Conservation (phyloP, 176 grass and related monocot species). For the barley (Hordeum vulgare) region DNA sequence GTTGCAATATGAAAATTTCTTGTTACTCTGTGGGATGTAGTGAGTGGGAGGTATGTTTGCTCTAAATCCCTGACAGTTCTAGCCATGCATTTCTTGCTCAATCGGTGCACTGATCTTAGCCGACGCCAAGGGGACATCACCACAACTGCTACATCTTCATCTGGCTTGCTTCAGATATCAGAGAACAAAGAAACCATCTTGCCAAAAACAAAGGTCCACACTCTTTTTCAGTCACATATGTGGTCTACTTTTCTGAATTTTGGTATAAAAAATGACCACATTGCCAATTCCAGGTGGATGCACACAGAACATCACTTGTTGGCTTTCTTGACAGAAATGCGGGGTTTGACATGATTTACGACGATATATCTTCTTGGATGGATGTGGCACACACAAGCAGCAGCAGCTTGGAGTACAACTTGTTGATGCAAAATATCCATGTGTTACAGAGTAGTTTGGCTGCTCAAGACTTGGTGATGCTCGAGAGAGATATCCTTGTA, state of each 20-base stretch:
- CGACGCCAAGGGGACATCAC: background rate
- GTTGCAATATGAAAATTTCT: background rate
- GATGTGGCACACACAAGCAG: conserved; percentile 15
- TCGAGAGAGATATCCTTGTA: conserved; percentile 60
- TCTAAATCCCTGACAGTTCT: conserved; percentile 18
- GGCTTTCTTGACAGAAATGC: background rate
- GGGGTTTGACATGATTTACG: conserved; percentile 7
- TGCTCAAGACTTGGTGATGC: conserved; percentile 30
- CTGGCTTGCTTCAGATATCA: conserved; percentile 24
- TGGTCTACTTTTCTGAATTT: background rate
- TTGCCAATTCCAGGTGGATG: conserved; percentile 24
- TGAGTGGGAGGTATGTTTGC: conserved; percentile 12
- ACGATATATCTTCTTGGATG: conserved; percentile 24
- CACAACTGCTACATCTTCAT: conserved; percentile 3
- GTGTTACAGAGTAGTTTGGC: conserved; percentile 53
- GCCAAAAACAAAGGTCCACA: conserved; percentile 13
- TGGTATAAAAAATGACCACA: background rate
- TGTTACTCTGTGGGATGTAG: background rate
- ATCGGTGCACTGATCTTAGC: background rate
- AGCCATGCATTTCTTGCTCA: conserved; percentile 29
- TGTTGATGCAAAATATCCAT: conserved; percentile 73
- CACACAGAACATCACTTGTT: conserved; percentile 11
- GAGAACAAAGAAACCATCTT: conserved; percentile 13
- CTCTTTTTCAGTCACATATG: background rate
- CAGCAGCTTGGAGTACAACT: conserved; percentile 26